phyloP scores from a whole-genome alignment of 768 basidiomycete genomes.

The Serpula lacrymans region DNA sequence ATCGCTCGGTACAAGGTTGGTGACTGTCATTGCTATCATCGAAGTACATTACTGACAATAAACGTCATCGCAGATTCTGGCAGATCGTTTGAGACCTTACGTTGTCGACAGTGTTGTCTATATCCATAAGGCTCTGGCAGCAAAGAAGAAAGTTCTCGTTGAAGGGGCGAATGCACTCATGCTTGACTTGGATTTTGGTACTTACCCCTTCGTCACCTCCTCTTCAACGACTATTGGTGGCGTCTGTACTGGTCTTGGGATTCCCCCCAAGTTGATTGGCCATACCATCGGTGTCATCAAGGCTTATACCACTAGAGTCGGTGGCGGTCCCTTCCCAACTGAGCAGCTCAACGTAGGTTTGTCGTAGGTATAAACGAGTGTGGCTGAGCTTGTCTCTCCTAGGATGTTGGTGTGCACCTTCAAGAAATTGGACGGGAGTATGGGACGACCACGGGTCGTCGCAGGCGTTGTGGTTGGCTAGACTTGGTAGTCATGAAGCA shows the following conservation, averaged over 20 bases:
- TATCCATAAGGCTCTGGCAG: conserved; percentile 73
- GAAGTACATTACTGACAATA: background rate
- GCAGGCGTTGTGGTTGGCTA: conserved; percentile 95
- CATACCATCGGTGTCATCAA: conserved; percentile 91
- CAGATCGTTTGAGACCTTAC: conserved; percentile 80
- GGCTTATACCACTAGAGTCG: conserved; percentile 97
- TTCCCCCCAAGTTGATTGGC: conserved; percentile 88
- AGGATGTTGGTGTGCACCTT: conserved; percentile 81
- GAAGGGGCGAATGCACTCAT: conserved; percentile 98
- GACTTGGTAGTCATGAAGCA: conserved; percentile 94
- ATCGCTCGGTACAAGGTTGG: conserved; percentile 86
- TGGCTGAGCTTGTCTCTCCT: conserved; percentile 5
- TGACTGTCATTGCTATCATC: background rate
- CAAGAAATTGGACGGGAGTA: conserved; percentile 94
- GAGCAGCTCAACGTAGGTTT: conserved; percentile 82
- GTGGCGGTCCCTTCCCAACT: conserved; percentile 97
- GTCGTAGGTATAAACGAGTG: background rate
- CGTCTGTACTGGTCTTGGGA: conserved; percentile 95
- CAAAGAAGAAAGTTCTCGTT: conserved; percentile 80
- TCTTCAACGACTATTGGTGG: conserved; percentile 93
- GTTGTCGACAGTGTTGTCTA: conserved; percentile 87
- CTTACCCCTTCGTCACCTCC: conserved; percentile 97
- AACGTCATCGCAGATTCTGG: conserved; percentile 55
- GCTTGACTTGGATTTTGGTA: conserved; percentile 98
- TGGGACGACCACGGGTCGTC: conserved; percentile 89